These are phyloP conservation scores for Tricholoma furcatifolium DNA, from an alignment of 768 basidiomycete genomes.

Conservation along the genomic window DNA sequence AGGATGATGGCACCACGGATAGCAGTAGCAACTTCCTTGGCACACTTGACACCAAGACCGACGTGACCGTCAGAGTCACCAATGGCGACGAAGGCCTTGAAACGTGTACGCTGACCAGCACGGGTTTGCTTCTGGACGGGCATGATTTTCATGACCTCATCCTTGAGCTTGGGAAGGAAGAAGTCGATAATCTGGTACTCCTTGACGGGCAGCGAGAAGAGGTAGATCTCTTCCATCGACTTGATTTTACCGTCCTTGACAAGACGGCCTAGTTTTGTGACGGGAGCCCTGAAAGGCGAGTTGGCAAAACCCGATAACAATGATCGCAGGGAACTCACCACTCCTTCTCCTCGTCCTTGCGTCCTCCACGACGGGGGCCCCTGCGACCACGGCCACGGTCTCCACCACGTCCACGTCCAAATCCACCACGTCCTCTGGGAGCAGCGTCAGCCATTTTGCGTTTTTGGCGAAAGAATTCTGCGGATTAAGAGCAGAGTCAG, in stretches of 20 bases:
- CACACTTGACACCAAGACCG: constrained; percentile 99
- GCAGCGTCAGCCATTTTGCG: constrained; percentile 77
- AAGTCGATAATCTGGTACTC: constrained; percentile 99
- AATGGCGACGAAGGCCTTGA: constrained; percentile 99
- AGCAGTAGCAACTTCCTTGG: constrained; percentile 99
- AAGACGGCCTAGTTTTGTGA: constrained; percentile 98
- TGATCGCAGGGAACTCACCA: constrained; percentile 60
- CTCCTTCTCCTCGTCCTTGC: constrained; percentile 99
- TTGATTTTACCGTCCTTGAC: constrained; percentile 99
- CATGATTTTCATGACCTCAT: constrained; percentile 99
- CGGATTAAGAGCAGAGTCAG: constrained; percentile 20
- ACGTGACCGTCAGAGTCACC: constrained; percentile 99
- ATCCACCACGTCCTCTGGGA: constrained; percentile 66
- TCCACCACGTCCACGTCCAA: constrained; percentile 86
- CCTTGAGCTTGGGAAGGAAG: constrained; percentile 99
- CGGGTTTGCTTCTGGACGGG: constrained; percentile 99
- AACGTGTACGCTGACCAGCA: constrained; percentile 98
- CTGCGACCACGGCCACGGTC: constrained; percentile 83
- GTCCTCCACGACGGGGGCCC: constrained; percentile 91
- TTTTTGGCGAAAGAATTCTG: constrained; percentile 21
- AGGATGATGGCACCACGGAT: constrained; percentile 99
- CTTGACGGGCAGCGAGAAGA: constrained; percentile 99
- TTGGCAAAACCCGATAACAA: constrained; percentile 4
- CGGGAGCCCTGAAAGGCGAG: constrained; percentile 72
- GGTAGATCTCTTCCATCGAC: constrained; percentile 99